Base-by-base conservation (phyloP, 2,329 filamentous ascomycete species). In the Helotiales sp. region DNA sequence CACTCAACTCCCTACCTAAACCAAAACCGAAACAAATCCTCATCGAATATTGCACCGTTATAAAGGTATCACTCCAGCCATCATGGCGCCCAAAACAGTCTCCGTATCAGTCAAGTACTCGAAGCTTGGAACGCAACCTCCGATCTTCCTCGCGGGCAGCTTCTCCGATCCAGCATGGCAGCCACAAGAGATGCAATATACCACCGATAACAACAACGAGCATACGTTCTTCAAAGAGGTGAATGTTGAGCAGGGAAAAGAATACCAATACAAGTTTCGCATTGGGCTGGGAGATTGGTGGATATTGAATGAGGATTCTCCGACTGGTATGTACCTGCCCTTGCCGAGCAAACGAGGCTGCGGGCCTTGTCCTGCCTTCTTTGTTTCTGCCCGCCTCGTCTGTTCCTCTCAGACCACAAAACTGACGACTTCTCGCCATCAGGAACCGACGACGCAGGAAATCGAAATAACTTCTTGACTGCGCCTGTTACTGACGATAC, bases 261-360 rank as follows among this genome's bases (percentile, higher is more conserved):
- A 87, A 65, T 87, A 92, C 71, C 88, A 91, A 74, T 94, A 93
- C 83, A 93, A 93, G 78, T 91, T 93, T 72, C 85, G 89, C 32
- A 80, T 91, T 40, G 90, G 90, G 10, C 77, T 83, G 22, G 87
- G 86, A 57, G 85, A 91, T 70, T 91, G 88, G 87, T 92, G 90
- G 90, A 82, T 88, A 26, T 78, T 92, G 54, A 87, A 93, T 72
- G 87, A 92, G 66, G 81, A 81, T 52, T 82, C 84, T 63, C 85
- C 87, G 15, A 87, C 83, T 63, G 83, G 89, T 91, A 81, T 71
- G 83, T 68, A 20, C 43, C 55, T 52, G 43, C 59, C 32, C 22
- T 52, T 57, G n/a, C 34, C 20, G 32, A 40, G 26, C 26, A 57
- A 24, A 28, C 43, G 57, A 60, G 37, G 34, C 43, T 43, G 30